A percentile compares a stretch with the other conserved stretches of the same genome.
Evolutionary conservation across 2,329 filamentous ascomycete species (phyloP).

Genomic region (Fusarium protoensiforme): DNA sequence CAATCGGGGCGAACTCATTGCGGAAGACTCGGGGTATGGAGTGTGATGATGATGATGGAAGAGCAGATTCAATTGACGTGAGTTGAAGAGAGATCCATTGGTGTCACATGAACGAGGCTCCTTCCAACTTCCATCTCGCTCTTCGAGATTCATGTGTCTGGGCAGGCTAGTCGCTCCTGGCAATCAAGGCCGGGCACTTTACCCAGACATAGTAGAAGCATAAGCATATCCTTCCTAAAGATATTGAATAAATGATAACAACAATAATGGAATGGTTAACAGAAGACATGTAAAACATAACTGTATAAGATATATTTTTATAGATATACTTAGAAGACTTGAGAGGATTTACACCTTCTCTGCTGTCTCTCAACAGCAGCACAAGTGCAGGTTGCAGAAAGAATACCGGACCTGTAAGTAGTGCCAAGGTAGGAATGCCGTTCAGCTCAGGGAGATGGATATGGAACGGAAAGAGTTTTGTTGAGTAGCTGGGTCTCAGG

Average conservation of each 20-base stretch:
- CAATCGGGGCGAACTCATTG: background rate
- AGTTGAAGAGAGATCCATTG: background rate
- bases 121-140: background rate
- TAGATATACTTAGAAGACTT: background rate
- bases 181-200: background rate
- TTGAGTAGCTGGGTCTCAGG: background rate
- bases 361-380: background rate
- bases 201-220: background rate
- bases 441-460: background rate
- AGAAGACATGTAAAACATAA: background rate
- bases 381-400: background rate
- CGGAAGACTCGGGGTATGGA: background rate
- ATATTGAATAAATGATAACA: background rate
- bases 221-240: background rate
- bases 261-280: background rate
- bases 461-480: background rate
- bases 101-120: background rate
- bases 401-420: background rate
- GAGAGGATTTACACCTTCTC: background rate
- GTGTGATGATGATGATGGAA: background rate
- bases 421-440: background rate
- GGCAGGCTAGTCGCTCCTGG: background rate
- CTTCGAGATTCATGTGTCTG: no score
- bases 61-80: background rate
- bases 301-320: background rate